phyloP scores from a whole-genome alignment of 768 basidiomycete genomes.

The Rhodocollybia butyracea region DNA sequence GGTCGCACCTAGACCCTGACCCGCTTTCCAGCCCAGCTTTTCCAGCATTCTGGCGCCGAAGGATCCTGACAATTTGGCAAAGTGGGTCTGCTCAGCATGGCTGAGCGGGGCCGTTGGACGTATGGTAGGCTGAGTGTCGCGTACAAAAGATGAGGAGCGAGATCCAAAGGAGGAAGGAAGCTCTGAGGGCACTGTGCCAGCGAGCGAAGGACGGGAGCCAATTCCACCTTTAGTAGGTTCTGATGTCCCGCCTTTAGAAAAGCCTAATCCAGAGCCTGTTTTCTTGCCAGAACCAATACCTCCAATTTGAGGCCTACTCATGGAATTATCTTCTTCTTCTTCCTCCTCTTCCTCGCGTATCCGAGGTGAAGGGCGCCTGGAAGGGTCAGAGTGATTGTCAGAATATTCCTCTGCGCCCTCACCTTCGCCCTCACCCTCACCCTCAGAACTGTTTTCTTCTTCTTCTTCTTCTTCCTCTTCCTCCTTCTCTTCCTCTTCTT shows the following conservation, averaged over 20 bases:
- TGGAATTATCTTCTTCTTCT: slow-evolving; percentile 38
- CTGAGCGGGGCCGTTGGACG: slow-evolving; percentile 53
- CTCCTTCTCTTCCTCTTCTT: background rate
- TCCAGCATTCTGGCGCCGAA: slow-evolving; percentile 88
- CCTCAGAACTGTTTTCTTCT: slow-evolving; percentile 23
- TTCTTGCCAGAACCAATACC: slow-evolving; percentile 14
- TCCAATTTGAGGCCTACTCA: slow-evolving; percentile 30
- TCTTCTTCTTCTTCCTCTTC: slow-evolving; percentile 31
- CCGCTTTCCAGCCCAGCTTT: slow-evolving; percentile 95
- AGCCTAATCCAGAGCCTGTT: slow-evolving; percentile 16
- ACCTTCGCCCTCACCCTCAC: slow-evolving; percentile 31
- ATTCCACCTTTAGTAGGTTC: slow-evolving; percentile 20
- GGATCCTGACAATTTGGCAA: slow-evolving; percentile 69
- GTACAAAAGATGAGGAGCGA: slow-evolving; percentile 43
- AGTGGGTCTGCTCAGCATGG: slow-evolving; percentile 72
- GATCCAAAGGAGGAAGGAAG: slow-evolving; percentile 41
- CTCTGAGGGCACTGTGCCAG: slow-evolving; percentile 20
- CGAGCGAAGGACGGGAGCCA: slow-evolving; percentile 30
- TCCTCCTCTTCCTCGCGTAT: slow-evolving; percentile 48
- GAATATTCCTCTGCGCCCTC: slow-evolving; percentile 32
- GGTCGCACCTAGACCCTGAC: slow-evolving; percentile 68
- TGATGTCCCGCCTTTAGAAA: slow-evolving; percentile 27
- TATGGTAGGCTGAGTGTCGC: slow-evolving; percentile 43
- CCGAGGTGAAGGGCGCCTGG: slow-evolving; percentile 56
- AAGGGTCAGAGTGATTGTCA: slow-evolving; percentile 44